Base-by-base conservation (phyloP, 2,329 filamentous ascomycete genomes). In the Tolypocladium amazonense region DNA sequence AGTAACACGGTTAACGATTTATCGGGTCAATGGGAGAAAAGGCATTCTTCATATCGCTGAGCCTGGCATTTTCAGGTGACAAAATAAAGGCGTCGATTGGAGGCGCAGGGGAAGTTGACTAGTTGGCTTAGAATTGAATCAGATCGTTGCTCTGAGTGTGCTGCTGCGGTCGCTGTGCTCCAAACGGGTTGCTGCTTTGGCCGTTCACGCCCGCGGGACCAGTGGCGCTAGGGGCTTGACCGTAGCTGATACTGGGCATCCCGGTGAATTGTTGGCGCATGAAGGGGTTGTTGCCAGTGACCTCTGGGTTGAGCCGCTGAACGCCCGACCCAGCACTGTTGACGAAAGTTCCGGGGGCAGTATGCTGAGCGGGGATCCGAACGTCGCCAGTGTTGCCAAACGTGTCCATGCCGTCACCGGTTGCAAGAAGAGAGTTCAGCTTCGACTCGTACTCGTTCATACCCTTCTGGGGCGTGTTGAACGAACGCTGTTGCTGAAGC, bases 321-420 rank as follows among this genome's bases (percentile, higher is more conserved):
- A 90, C 76, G n/a, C 90, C 90, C 43, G 88, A 81, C 56, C 94
- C 94, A 8, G 94, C 92, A 62, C 90, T 96, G 76, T 99, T 99
- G 76, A 99, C 88, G 72, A 97, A 99, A 0, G 90, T 95, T 33
- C 93, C 94, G 0, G 94, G 94, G 1, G 94, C 92, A 0, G 94
- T 99, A 73, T 99, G 94, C 72, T 99, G 94, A 2, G 94, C 87
- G 1, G 94, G 94, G 64, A 99, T 96, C 73, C 94, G 92, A 55
- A 96, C 81, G 64, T 97, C 90, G 65, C 94, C 94, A n/a, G 90
- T 90, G 72, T 99, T 99, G 65, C 94, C 94, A 72, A 95, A 99
- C 0, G 94, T 99, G 71, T 99, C 94, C 79, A 95, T 89, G 30
- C 94, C 94, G 60, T 99, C 94, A 64, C 94, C 92, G 30, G 83